Conservation (phyloP, 2,329 filamentous ascomycete genomes). For the Trichoderma sp. region DNA sequence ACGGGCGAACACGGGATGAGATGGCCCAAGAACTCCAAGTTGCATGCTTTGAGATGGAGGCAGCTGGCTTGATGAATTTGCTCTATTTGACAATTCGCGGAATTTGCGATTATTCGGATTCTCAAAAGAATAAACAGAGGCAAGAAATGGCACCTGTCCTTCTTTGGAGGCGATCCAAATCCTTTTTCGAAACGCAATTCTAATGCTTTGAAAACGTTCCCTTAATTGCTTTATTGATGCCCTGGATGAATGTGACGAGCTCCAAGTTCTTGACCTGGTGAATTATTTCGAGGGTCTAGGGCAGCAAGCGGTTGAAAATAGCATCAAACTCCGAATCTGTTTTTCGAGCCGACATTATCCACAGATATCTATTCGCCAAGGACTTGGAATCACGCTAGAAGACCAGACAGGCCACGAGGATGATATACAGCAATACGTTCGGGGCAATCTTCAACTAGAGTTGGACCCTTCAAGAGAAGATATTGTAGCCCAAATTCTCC, state of each 20-base stretch:
- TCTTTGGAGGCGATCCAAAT: background rate
- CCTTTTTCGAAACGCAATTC: background rate
- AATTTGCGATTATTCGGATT: conserved; percentile 25
- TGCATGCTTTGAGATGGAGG: conserved; percentile 24
- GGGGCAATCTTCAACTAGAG: background rate
- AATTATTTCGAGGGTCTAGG: conserved; percentile 44
- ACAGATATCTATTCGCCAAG: conserved; percentile 38
- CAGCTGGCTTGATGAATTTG: conserved; percentile 14
- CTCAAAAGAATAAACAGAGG: conserved; percentile 23
- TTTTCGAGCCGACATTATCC: conserved; percentile 54
- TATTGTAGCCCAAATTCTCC: conserved; percentile 35
- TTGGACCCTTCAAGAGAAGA: too few species aligned
- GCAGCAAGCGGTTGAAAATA: conserved; percentile 28
- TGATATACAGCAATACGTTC: conserved; percentile 31
- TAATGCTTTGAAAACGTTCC: background rate
- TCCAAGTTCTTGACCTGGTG: conserved; percentile 46
- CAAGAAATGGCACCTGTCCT: background rate
- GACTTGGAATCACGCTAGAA: conserved; percentile 34
- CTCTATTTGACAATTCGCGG: conserved; percentile 20
- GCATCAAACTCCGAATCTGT: conserved; percentile 38
- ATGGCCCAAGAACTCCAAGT: background rate
- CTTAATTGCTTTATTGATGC: conserved; percentile 42
- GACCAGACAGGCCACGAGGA: conserved; percentile 29
- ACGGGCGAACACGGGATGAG: background rate
- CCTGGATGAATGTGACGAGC: conserved; percentile 49